Base-by-base conservation (phyloP, 257 asterid species). In the Datura wrightii region DNA sequence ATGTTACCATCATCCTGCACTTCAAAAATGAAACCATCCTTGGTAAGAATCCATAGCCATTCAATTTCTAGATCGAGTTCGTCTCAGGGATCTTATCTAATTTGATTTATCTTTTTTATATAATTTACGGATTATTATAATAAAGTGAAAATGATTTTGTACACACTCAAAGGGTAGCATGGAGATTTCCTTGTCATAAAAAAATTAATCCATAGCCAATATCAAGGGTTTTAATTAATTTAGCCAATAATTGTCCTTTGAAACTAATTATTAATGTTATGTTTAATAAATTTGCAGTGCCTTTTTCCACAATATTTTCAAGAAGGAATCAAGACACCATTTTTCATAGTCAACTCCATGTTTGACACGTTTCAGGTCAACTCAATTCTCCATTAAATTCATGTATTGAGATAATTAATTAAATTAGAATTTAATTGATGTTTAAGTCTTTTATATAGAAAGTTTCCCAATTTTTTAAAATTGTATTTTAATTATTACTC, bases 281-380 rank as follows among this genome's bases (percentile, higher is more conserved):
- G 31, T 31, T 56, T 13, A 50, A 31, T 76, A 46, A 76, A 50
- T 50, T 76, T 7, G 46, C 15, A 76, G 82, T 76, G 82, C 46
- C 82, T 76, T 31, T 76, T 76, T 14, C 63, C 82, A 14, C 82
- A 50, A 31, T 50, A 76, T 50, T 76, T 76, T 31, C 82, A 76
- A 50, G 14, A 76, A 50, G 82, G 7, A 76, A 76, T 76, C 82
- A 52, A 31, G 82, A 76, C 82, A 50, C 82, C 82, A 31, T 13
- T 76, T 76, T 76, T 76, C 63, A 50, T 76, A 76, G 82, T 76
- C 63, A 76, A 50, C 82, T 76, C 63, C 6, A 50, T 76, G 82
- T 76, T 76, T 52, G 82, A 76, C 58, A 50, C 82, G 14, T 76
- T 24, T 50, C 82, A 76, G 82, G 82, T n/a, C 31, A 50, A 50